Conservation (phyloP, 176 grass and related monocot genomes). For the Lolium multiflorum region DNA sequence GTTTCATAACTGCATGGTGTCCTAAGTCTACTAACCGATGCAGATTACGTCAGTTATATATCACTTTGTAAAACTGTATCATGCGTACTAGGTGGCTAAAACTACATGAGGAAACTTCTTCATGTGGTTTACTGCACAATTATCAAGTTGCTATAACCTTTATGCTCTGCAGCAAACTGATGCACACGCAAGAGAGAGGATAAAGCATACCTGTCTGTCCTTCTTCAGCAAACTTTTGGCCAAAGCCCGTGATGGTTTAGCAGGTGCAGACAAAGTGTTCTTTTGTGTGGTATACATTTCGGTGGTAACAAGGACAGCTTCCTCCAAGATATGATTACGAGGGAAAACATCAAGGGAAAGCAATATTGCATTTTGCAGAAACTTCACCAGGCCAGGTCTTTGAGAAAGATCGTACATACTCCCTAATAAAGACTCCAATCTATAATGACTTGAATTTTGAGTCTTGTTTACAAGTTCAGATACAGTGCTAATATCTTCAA, state of each 20-base stretch:
- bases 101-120: neutral
- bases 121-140: conserved; percentile 19
- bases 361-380: conserved; percentile 76
- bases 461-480: conserved; percentile 62
- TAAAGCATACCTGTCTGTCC: conserved; percentile 72
- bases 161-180: conserved; percentile 31
- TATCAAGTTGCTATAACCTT: conserved; percentile 23
- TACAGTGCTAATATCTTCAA: conserved; percentile 71
- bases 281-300: conserved; percentile 44
- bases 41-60: conserved; percentile 13
- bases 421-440: conserved; percentile 60
- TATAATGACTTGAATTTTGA: conserved; percentile 50
- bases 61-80: conserved; percentile 6
- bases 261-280: conserved; percentile 50
- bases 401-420: conserved; percentile 55
- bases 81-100: neutral
- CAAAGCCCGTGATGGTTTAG: conserved; percentile 70
- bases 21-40: conserved; percentile 1
- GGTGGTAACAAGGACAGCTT: conserved; percentile 79
- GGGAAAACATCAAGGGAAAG: conserved; percentile 80
- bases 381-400: conserved; percentile 60
- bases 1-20: conserved; percentile 6
- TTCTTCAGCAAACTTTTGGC: conserved; percentile 93
- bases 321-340: conserved; percentile 85
- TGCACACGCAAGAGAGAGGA: neutral